phyloP scores from a whole-genome alignment of 768 basidiomycete genomes.

The Gelatoporia subvermispora region DNA sequence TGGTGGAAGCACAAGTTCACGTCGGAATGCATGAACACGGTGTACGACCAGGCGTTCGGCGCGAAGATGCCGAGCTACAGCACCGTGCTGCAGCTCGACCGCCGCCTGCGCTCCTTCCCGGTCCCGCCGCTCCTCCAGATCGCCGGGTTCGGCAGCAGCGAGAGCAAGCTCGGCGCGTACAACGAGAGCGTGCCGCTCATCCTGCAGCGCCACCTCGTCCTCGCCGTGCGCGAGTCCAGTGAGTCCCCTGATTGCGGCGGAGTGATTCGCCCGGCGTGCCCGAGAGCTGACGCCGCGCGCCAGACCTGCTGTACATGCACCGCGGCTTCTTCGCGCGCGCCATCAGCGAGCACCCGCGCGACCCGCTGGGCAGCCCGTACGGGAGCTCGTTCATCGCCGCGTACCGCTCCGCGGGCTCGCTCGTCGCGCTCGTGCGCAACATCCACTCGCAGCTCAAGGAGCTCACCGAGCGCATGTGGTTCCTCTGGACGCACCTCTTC shows the following conservation, averaged over 20 bases:
- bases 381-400: constrained; percentile 65
- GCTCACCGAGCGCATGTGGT: constrained; percentile 69
- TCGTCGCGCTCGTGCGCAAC: constrained; percentile 64
- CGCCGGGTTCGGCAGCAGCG: constrained; percentile 49
- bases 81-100: constrained; percentile 59
- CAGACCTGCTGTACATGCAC: constrained; percentile 71
- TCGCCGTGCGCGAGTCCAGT: constrained; percentile 69
- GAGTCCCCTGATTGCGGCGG: constrained; percentile 18
- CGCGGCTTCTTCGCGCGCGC: constrained; percentile 72
- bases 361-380: constrained; percentile 69
- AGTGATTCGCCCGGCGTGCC: background rate
- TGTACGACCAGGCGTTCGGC: constrained; percentile 68
- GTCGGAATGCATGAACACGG: constrained; percentile 56
- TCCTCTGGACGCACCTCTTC: constrained; percentile 67
- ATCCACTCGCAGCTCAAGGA: constrained; percentile 62
- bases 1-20: constrained; percentile 67
- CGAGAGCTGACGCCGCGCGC: background rate
- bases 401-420: constrained; percentile 61
- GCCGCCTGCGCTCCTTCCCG: constrained; percentile 57
- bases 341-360: constrained; percentile 54
- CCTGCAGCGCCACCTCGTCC: constrained; percentile 62
- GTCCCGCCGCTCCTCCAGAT: constrained; percentile 62
- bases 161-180: constrained; percentile 14
- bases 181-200: constrained; percentile 50
- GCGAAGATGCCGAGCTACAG: constrained; percentile 60